A percentile compares a stretch with the other conserved stretches of the same genome.
Conservation (phyloP, 2,329 filamentous ascomycete species). For the Alternaria arbusti region DNA sequence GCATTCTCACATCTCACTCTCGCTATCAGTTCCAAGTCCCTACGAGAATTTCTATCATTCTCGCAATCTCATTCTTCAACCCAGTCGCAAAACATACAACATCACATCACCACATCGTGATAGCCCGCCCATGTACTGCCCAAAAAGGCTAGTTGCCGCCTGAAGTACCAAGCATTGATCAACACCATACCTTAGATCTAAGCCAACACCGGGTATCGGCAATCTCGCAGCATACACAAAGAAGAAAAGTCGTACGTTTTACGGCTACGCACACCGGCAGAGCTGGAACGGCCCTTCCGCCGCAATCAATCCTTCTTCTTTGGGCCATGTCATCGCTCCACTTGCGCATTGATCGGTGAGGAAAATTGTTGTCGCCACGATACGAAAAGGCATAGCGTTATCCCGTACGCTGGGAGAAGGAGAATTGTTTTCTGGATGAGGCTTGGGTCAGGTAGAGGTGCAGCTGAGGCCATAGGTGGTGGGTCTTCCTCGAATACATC, state of each 20-base stretch:
- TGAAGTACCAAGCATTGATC: neutral
- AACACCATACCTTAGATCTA: neutral
- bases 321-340: neutral
- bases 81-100: neutral
- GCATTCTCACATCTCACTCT: neutral
- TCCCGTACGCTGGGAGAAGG: neutral
- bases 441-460: neutral
- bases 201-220: slow-evolving; percentile 2
- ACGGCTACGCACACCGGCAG: neutral
- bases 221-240: neutral
- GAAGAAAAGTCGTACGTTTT: neutral
- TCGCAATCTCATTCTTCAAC: neutral
- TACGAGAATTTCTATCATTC: neutral
- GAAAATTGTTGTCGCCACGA: neutral
- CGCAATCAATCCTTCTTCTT: slow-evolving; percentile 15
- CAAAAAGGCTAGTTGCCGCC: neutral
- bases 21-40: neutral
- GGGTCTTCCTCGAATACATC: neutral
- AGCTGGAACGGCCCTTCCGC: slow-evolving; percentile 14
- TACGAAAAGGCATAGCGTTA: neutral
- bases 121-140: neutral
- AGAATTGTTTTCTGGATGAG: neutral
- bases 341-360: neutral
- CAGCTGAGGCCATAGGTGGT: neutral
- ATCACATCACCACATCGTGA: neutral